Base-by-base conservation (phyloP, 2,329 filamentous ascomycete species). In the Colletotrichum sp. region DNA sequence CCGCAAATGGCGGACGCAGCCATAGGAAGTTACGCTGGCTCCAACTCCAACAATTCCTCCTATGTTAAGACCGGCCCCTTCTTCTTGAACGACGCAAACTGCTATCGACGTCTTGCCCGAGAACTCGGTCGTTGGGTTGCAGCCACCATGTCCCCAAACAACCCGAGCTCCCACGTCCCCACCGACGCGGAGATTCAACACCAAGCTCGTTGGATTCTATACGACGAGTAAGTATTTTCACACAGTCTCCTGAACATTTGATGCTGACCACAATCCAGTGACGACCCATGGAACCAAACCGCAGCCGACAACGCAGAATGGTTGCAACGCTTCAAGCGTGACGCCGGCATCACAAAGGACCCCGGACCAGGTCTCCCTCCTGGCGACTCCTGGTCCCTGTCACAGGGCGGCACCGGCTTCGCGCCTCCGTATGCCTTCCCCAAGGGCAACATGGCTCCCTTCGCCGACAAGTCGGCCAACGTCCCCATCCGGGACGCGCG, bases 261-360 rank as follows among this genome's bases (percentile, higher is more conserved):
- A 21, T 8, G 65, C 79, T 83, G 77, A 82, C 77, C 28, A 48
- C 6, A 8, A 57, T 28, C 5, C 60, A 91, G 90, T 72, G 91
- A 93, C 72, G 91, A 93, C 78, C 90, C 90, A 4, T 92, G 91
- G 89, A 93, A 93, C 80, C 89, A 92, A 78, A 93, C 91, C 0
- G 90, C 90, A 1, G 91, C 91, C 34, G 92, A 93, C 79, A 93
- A 93, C 77, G 87, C 86, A 1, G 91, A 93, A 81, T 93, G 92
- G 92, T 86, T 93, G 15, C 86, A 88, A 72, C 88, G 91, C 60
- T 93, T 93, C 84, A 93, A 93, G 82, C 87, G 90, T 13, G 87
- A 91, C 64, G 86, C 85, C 1, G 90, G 90, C 21, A 88, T 93
- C 34, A 81, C 89, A 1, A 82, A 85, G n/a, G 84, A 86, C 12